Evolutionary conservation across 768 basidiomycete species (phyloP), one percentile per base, ranked within the genome.

Genomic region (Sporobolomyces pararoseus): DNA sequence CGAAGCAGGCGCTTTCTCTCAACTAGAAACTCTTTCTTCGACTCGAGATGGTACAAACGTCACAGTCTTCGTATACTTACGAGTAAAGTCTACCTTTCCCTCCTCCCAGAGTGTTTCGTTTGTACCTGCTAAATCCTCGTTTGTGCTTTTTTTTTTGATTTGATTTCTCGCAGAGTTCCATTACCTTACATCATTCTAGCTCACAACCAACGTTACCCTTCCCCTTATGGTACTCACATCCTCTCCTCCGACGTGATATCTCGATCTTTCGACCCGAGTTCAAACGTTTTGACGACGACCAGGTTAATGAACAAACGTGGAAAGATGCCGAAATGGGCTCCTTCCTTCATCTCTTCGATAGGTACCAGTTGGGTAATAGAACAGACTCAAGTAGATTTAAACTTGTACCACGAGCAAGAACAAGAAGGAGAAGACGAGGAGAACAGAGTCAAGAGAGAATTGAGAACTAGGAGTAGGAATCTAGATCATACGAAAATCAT

Each of bases 351-450:
- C 69, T 81, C 92, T 37, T 85, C 86, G 2, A 85, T 91, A 75
- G 87, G 90, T 39, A 94, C 96, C 80, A 88, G 89, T 3, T 98
- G 92, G 94, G 87, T 96, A 54, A 80, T 98, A 68, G 94, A 98
- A 79, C 89, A 94, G 82, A 95, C 89, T 75, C 90, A 95, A 77
- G 90, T 97, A 10, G 90, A 96, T 80, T 88, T 90, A n/a, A 63
- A 63, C 5, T 27, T 70, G 21, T 13, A 12, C 23, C 14, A n/a
- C 42, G 44, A 59, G 9, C 10, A 82, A 85, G 66, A 88, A 86
- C 39, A 86, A 86, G 80, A 37, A 4, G 53, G 47, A 19, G n/a
- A n/a, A n/a, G n/a, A n/a, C n/a, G n/a, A n/a, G n/a, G n/a, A n/a
- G n/a, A n/a, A n/a, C n/a, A n/a, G n/a, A n/a, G n/a, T n/a, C n/a